Evolutionary conservation across 2,329 filamentous ascomycete species (phyloP).

Genomic region (Alternaria postmessia): DNA sequence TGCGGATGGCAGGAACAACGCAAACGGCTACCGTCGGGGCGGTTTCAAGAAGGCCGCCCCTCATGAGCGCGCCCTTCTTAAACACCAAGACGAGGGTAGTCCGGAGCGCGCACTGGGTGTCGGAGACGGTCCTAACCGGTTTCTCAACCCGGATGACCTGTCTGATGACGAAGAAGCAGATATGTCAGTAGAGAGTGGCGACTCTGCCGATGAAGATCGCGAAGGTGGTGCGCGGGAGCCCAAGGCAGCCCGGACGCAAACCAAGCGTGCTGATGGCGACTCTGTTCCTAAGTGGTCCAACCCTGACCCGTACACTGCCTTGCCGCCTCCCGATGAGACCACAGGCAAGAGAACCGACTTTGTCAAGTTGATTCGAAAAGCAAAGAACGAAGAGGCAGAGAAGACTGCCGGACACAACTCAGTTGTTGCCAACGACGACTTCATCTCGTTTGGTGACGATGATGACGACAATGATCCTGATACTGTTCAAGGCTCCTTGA

Average conservation of each 20-base stretch:
- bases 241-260: constrained; percentile 35
- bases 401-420: constrained; percentile 63
- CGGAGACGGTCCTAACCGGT: constrained; percentile 51
- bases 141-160: constrained; percentile 51
- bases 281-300: constrained; percentile 86
- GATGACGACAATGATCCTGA: constrained; percentile 18
- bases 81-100: constrained; percentile 50
- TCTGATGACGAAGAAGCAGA: constrained; percentile 50
- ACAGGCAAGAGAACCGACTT: constrained; percentile 83
- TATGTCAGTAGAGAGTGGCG: constrained; percentile 42
- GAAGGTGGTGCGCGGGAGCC: constrained; percentile 22
- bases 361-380: constrained; percentile 90
- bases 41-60: constrained; percentile 44
- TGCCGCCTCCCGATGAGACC: constrained; percentile 78
- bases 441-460: constrained; percentile 79
- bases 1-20: constrained; percentile 27
- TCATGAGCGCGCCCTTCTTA: constrained; percentile 56
- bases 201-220: constrained; percentile 26
- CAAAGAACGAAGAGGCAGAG: constrained; percentile 68
- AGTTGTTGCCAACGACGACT: constrained; percentile 70
- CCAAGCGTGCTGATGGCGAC: constrained; percentile 39
- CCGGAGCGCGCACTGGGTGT: constrained; percentile 58
- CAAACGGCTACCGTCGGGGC: constrained; percentile 25
- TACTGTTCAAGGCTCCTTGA: constrained; percentile 35
- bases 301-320: constrained; percentile 88